Conservation (phyloP, 768 basidiomycete species). For the Suillus lakei region DNA sequence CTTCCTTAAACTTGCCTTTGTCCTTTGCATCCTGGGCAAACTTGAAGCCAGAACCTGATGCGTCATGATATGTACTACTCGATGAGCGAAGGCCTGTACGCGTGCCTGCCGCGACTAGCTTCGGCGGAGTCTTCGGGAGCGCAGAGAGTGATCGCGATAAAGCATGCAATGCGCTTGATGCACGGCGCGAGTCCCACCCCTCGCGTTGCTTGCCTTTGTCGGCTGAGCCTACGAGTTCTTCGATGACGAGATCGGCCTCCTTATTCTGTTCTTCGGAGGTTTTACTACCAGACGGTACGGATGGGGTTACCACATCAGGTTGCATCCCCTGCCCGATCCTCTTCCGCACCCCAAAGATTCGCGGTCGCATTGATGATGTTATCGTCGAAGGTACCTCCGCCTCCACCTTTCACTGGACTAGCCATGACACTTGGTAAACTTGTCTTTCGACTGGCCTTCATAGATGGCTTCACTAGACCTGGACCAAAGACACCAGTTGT, state of each 20-base stretch:
- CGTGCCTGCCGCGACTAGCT: constrained; percentile 48
- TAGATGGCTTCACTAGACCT: constrained; percentile 18
- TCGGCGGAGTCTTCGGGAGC: constrained; percentile 44
- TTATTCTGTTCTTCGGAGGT: constrained; percentile 13
- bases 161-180: constrained; percentile 53
- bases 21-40: constrained; percentile 14
- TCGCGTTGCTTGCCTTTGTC: constrained; percentile 30
- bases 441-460: constrained; percentile 47
- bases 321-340: constrained; percentile 14
- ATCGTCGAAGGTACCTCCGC: constrained; percentile 1
- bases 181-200: constrained; percentile 21
- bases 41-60: constrained; percentile 24
- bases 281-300: constrained; percentile 19
- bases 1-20: constrained; percentile 20
- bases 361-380: background rate
- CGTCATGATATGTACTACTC: constrained; percentile 42
- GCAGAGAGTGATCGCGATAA: constrained; percentile 66
- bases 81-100: constrained; percentile 51
- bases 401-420: constrained; percentile 50
- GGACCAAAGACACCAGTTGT: constrained; percentile 26
- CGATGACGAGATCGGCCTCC: constrained; percentile 17
- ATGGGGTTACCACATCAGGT: constrained; percentile 15
- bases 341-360: background rate
- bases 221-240: constrained; percentile 11
- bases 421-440: constrained; percentile 48